phyloP scores from a whole-genome alignment of 164 flowering plant genomes.

The Aristolochia californica region DNA sequence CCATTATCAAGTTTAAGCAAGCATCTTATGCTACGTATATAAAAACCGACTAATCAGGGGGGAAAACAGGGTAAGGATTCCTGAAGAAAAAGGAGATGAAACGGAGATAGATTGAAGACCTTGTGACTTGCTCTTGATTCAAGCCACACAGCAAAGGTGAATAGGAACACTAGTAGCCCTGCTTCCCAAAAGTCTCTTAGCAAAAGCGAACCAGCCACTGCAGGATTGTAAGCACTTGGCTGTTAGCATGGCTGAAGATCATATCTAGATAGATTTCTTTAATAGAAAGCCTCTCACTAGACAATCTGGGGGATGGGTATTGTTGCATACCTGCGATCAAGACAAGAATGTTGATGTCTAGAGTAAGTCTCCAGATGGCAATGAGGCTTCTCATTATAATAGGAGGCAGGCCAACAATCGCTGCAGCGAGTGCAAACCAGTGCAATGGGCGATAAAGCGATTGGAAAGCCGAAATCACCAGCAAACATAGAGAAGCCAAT shows the following conservation, averaged over 20 bases:
- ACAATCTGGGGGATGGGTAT: background rate
- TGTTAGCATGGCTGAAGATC: background rate
- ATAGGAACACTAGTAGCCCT: conserved; percentile 73
- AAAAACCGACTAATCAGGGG: no score
- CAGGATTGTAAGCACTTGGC: background rate
- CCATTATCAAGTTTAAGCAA: background rate
- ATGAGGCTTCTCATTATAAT: conserved; percentile 34
- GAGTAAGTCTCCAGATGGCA: conserved; percentile 29
- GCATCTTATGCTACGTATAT: no score
- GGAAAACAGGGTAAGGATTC: no score
- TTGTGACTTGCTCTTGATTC: conserved; percentile 83
- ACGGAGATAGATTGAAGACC: conserved; percentile 24
- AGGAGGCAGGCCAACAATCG: conserved; percentile 52
- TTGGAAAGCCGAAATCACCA: conserved; percentile 40
- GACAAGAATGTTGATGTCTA: conserved; percentile 68
- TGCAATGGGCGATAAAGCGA: conserved; percentile 41
- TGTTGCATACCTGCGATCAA: conserved; percentile 53
- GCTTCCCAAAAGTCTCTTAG: conserved; percentile 69
- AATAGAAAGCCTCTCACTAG: background rate
- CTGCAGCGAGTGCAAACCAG: conserved; percentile 66
- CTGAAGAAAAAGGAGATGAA: background rate
- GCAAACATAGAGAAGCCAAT: conserved; percentile 45
- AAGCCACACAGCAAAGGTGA: conserved; percentile 85
- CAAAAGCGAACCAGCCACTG: conserved; percentile 68
- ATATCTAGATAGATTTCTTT: background rate